phyloP scores from a whole-genome alignment of 148 eudicot species.

The Rhododendron ovatum region DNA sequence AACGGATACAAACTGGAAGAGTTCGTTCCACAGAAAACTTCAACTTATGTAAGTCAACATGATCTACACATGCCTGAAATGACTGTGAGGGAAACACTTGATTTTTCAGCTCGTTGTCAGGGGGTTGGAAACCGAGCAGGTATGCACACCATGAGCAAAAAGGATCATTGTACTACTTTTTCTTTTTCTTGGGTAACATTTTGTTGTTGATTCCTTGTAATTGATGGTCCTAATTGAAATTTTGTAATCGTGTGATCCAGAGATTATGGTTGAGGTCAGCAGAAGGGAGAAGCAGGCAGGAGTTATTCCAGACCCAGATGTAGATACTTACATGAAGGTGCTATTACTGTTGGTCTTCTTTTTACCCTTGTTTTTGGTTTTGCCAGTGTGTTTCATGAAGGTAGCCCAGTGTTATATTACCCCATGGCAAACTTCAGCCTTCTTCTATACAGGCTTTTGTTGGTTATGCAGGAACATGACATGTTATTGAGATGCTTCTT shows the following conservation, averaged over 20 bases:
- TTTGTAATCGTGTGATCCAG: background rate
- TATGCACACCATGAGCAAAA: slow-evolving; percentile 7
- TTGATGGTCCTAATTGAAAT: background rate
- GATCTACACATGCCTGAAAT: slow-evolving; percentile 77
- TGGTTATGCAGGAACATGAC: background rate
- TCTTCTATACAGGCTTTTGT: background rate
- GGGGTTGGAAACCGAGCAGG: slow-evolving; percentile 80
- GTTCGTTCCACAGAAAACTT: slow-evolving; percentile 69
- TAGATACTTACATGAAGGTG: slow-evolving; percentile 90
- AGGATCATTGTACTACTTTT: background rate
- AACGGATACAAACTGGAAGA: slow-evolving; percentile 61
- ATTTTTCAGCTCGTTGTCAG: slow-evolving; percentile 77
- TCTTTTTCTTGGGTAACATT: background rate
- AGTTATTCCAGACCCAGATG: slow-evolving; percentile 65
- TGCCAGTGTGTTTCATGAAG: background rate
- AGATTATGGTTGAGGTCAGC: slow-evolving; percentile 44
- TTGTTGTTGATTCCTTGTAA: slow-evolving; percentile 17
- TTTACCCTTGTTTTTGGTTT: background rate
- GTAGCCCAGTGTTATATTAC: background rate
- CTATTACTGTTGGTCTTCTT: background rate
- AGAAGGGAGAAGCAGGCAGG: slow-evolving; percentile 78
- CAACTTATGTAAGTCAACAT: slow-evolving; percentile 70
- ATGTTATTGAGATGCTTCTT: background rate
- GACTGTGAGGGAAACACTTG: slow-evolving; percentile 74
- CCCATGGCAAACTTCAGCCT: background rate